Percentiles rank a stretch among this genome's conserved stretches.
phyloP scores from a whole-genome alignment of 2,329 filamentous ascomycete species.

The Trichoderma afroharzianum region DNA sequence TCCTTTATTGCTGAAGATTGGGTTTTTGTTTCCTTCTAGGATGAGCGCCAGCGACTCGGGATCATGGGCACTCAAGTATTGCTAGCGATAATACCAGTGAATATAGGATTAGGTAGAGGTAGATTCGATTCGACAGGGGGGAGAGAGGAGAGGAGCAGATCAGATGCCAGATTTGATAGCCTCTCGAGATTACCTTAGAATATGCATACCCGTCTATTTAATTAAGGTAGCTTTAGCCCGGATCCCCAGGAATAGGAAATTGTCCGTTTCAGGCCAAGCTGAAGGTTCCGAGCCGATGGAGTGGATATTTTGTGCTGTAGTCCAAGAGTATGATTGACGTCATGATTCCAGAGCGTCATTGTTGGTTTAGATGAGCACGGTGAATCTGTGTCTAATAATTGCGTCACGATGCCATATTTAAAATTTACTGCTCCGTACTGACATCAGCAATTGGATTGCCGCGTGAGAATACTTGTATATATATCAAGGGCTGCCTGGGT shows the following conservation, averaged over 20 bases:
- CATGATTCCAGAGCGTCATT: not conserved
- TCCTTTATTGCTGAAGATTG: not conserved
- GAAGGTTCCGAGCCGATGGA: not conserved
- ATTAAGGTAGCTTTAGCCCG: not conserved
- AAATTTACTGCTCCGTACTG: not conserved
- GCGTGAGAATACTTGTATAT: not conserved
- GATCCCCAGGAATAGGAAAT: not conserved
- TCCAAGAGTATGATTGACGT: constrained; percentile 5
- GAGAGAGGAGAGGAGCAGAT: not conserved
- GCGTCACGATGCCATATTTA: constrained; percentile 11
- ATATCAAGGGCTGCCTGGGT: too few relatives aligned
- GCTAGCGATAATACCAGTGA: constrained; percentile 22
- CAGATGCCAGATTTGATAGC: not conserved
- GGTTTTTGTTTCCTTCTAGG: constrained; percentile 13
- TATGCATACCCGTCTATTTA: not conserved
- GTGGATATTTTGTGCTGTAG: not conserved
- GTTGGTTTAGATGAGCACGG: not conserved
- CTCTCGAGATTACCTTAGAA: not conserved
- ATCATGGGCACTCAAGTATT: constrained; percentile 14
- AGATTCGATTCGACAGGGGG: constrained; percentile 4
- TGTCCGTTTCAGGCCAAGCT: not conserved
- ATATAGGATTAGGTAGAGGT: constrained; percentile 18
- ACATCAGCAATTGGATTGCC: not conserved
- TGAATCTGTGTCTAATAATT: not conserved
- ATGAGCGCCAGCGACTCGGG: constrained; percentile 3